Evolutionary conservation across 345 rosid genomes (phyloP).

Genomic region (Gossypium arboreum): DNA sequence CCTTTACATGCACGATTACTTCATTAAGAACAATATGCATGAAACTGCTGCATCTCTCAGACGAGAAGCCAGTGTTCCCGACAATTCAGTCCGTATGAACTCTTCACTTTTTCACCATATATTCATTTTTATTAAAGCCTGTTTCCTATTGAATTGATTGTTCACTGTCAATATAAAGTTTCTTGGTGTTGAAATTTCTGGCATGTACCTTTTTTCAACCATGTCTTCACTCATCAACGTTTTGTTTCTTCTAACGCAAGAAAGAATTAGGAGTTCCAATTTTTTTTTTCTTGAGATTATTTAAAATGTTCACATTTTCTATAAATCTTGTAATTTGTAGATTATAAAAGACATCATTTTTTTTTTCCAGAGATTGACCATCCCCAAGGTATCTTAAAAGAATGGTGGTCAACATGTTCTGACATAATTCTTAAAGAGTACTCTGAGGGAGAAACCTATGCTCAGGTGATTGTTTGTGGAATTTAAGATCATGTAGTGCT

Average conservation of each 20-base stretch:
- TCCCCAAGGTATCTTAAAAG: too few species aligned
- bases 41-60: constrained; percentile 20
- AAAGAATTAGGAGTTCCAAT: background rate
- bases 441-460: too few species aligned
- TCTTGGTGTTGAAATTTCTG: too few species aligned
- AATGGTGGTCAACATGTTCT: constrained; percentile 6
- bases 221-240: background rate
- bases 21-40: constrained; percentile 27
- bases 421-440: background rate
- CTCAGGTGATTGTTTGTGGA: too few species aligned
- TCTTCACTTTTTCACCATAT: background rate
- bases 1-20: constrained; percentile 34
- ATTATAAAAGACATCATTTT: too few species aligned
- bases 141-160: too few species aligned
- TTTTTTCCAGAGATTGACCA: too few species aligned
- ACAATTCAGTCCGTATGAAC: too few species aligned
- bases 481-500: background rate
- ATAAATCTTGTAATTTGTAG: background rate
- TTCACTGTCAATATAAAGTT: background rate
- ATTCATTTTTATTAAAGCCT: too few species aligned
- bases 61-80: too few species aligned
- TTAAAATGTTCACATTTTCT: background rate
- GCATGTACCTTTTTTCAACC: background rate
- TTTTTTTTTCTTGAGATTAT: background rate
- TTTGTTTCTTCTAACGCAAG: background rate